A percentile compares a stretch with the other conserved stretches of the same genome.
phyloP scores from a whole-genome alignment of 306 rosid species.

The Castanea crenata region DNA sequence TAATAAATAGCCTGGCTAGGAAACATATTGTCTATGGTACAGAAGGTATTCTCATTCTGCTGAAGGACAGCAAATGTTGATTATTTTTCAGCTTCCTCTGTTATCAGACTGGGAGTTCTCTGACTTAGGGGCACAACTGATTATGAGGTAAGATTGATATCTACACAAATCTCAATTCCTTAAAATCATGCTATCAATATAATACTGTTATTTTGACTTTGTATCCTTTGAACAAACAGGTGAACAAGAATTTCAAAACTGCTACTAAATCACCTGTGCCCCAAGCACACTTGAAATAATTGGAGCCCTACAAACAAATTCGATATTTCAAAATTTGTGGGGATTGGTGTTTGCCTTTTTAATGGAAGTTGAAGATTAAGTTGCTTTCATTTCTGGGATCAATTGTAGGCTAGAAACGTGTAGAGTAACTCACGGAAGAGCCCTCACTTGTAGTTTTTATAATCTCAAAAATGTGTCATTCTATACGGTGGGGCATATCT shows the following conservation, averaged over 20 bases:
- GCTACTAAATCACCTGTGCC: slow-evolving; percentile 19
- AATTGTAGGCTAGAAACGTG: slow-evolving; percentile 24
- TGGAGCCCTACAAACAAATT: slow-evolving; percentile 13
- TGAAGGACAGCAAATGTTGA: slow-evolving; percentile 21
- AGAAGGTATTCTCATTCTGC: slow-evolving; percentile 21
- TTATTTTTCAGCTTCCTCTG: slow-evolving; percentile 26
- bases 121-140: neutral
- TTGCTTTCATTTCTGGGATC: slow-evolving; percentile 14
- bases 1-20: slow-evolving; percentile 31
- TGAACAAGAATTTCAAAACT: slow-evolving; percentile 8
- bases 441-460: slow-evolving; percentile 21
- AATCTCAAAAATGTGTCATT: slow-evolving; percentile 16
- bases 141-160: slow-evolving; percentile 19
- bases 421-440: slow-evolving; percentile 22
- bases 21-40: slow-evolving; percentile 23
- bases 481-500: slow-evolving; percentile 19
- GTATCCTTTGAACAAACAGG: slow-evolving; percentile 22
- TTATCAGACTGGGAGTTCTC: slow-evolving; percentile 19
- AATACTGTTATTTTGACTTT: slow-evolving; percentile 13
- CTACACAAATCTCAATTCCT: slow-evolving; percentile 12
- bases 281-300: slow-evolving; percentile 24
- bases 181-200: slow-evolving; percentile 1
- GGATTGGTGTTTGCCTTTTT: slow-evolving; percentile 11
- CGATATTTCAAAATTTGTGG: slow-evolving; percentile 3
- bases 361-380: slow-evolving; percentile 22